Conservation (phyloP, 2,329 filamentous ascomycete species). For the Colletotrichum sp. region DNA sequence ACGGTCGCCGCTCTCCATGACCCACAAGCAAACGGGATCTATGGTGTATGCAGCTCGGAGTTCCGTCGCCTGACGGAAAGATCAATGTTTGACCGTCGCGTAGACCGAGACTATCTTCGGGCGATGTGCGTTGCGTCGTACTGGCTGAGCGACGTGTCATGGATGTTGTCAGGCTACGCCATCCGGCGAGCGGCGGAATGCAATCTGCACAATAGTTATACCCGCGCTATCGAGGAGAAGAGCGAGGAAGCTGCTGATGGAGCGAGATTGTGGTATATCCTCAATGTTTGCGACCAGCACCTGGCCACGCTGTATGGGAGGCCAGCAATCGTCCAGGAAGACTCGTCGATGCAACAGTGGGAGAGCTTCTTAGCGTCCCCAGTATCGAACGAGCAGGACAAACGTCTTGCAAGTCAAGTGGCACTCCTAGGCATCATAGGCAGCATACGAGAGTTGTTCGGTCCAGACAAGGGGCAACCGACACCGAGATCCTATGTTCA, state of each 20-base stretch:
- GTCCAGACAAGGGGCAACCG: constrained; percentile 56
- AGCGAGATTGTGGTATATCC: constrained; percentile 64
- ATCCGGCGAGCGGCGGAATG: constrained; percentile 54
- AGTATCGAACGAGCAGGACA: constrained; percentile 57
- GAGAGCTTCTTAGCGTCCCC: constrained; percentile 59
- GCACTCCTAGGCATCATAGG: constrained; percentile 63
- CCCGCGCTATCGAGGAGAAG: constrained; percentile 40
- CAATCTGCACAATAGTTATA: constrained; percentile 48
- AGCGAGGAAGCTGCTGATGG: constrained; percentile 54
- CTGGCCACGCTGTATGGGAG: constrained; percentile 66
- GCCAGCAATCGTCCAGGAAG: constrained; percentile 63
- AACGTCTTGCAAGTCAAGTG: constrained; percentile 62
- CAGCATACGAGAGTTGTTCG: constrained; percentile 59
- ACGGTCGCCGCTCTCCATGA: constrained; percentile 65
- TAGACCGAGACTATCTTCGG: constrained; percentile 56
- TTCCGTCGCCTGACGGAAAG: constrained; percentile 59
- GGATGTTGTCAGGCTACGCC: constrained; percentile 64
- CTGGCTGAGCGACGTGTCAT: constrained; percentile 67
- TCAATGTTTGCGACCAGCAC: constrained; percentile 67
- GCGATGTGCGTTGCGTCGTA: constrained; percentile 66
- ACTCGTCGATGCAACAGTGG: constrained; percentile 61
- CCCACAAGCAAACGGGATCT: constrained; percentile 53
- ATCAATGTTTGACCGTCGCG: constrained; percentile 38
- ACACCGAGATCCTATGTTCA: constrained; percentile 55
- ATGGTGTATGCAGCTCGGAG: constrained; percentile 58